Evolutionary conservation across 495 filamentous ascomycete genomes (phyloP).

Genomic region (Aspergillus wentii): DNA sequence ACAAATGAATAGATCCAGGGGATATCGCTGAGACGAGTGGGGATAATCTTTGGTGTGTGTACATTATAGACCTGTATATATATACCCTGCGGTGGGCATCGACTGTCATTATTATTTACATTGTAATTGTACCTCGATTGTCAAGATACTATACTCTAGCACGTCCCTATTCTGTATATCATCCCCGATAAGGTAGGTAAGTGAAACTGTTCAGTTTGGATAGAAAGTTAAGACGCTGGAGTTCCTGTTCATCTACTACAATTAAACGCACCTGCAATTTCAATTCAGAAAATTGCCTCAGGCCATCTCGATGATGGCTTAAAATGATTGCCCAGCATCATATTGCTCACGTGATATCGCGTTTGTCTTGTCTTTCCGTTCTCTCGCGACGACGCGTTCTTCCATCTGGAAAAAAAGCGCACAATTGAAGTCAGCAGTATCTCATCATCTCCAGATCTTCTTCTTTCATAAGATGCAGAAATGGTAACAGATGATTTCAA

Average conservation of each 20-base stretch:
- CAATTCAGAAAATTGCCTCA: not conserved
- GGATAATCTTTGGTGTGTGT: constrained; percentile 20
- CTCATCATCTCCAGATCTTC: not conserved
- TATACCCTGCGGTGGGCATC: constrained; percentile 6
- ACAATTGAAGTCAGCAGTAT: not conserved
- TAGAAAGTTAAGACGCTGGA: too few species aligned
- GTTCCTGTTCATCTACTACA: too few species aligned
- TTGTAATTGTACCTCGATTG: too few species aligned
- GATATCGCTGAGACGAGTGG: constrained; percentile 6
- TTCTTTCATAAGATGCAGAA: constrained; percentile 14
- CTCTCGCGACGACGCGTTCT: not conserved
- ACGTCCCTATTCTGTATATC: constrained; percentile 6
- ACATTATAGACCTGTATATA: constrained; percentile 34
- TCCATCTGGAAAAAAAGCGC: not conserved
- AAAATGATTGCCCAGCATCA: not conserved
- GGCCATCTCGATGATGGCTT: not conserved
- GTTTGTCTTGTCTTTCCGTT: too few species aligned
- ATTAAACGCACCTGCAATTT: too few species aligned
- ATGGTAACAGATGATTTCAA: constrained; percentile 13
- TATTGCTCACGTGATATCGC: constrained; percentile 17
- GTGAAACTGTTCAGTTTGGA: too few species aligned
- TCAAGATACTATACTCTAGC: too few species aligned
- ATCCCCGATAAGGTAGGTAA: too few species aligned
- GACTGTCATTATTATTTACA: too few species aligned
- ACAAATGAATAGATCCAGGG: constrained; percentile 18